phyloP scores from a whole-genome alignment of 1,284 basidiomycete genomes.

The Nidula niveotomentosa region DNA sequence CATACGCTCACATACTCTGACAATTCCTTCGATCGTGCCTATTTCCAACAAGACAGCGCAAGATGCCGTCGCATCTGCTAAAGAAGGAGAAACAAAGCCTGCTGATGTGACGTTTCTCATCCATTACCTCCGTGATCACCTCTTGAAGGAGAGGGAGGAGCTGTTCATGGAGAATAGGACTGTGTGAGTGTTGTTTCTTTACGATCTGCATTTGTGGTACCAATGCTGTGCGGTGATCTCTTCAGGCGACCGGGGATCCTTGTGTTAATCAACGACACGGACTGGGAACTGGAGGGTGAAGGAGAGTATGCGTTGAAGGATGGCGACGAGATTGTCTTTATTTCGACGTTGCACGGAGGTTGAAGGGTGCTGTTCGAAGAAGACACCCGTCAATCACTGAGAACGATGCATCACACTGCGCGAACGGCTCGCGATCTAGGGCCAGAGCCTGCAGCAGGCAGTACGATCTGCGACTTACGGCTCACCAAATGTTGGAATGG shows the following conservation, averaged over 20 bases:
- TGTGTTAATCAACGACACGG: conserved; percentile 94
- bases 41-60: conserved; percentile 26
- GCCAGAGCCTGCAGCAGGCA: too few relatives aligned
- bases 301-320: conserved; percentile 82
- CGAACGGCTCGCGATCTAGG: too few relatives aligned
- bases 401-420: too few relatives aligned
- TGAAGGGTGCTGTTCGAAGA: conserved; percentile 19
- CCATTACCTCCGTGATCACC: conserved; percentile 73
- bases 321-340: conserved; percentile 92
- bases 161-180: conserved; percentile 88
- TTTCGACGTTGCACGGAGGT: conserved; percentile 94
- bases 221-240: background rate
- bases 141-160: conserved; percentile 85
- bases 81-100: conserved; percentile 35
- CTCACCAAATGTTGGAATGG: too few relatives aligned
- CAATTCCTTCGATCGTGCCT: conserved; percentile 52
- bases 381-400: background rate
- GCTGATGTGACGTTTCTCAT: conserved; percentile 79
- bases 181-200: conserved; percentile 62
- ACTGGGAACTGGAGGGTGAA: conserved; percentile 98
- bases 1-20: conserved; percentile 58
- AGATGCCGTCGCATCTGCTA: conserved; percentile 7
- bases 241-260: conserved; percentile 92
- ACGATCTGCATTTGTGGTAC: background rate
- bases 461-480: too few relatives aligned